These are phyloP conservation scores for Ceratobasidium sp. DNA, from an alignment of 1,284 basidiomycete genomes.

Conservation along the genomic window DNA sequence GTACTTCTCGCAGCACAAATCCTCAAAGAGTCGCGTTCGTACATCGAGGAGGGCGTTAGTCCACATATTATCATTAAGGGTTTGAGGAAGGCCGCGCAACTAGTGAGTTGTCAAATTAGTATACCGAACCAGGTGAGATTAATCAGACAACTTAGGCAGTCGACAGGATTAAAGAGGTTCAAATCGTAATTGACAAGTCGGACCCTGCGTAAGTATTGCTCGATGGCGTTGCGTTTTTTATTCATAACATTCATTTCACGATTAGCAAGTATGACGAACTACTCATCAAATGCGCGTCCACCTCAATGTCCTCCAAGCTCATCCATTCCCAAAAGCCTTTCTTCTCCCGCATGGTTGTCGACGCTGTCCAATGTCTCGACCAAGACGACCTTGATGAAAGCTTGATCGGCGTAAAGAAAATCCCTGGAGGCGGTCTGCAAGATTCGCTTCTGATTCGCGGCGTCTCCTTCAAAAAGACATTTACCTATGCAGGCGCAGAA, in stretches of 20 bases:
- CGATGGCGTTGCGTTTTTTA: background rate
- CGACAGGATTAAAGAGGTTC: conserved; percentile 88
- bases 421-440: conserved; percentile 98
- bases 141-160: conserved; percentile 68
- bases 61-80: conserved; percentile 99
- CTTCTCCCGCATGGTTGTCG: conserved; percentile 99
- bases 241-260: background rate
- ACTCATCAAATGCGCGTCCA: conserved; percentile 95
- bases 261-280: conserved; percentile 90
- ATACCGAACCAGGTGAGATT: conserved; percentile 1
- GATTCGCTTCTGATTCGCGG: conserved; percentile 90
- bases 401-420: conserved; percentile 98
- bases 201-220: conserved; percentile 81
- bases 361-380: conserved; percentile 93
- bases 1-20: conserved; percentile 94
- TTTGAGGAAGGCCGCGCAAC: conserved; percentile 85
- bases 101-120: conserved; percentile 67
- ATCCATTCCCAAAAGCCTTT: conserved; percentile 99
- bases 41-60: conserved; percentile 97
- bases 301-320: conserved; percentile 99
- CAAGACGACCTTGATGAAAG: conserved; percentile 95
- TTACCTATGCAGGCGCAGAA: conserved; percentile 99
- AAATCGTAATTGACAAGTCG: conserved; percentile 90
- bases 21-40: conserved; percentile 90
- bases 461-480: conserved; percentile 99